Conservation (phyloP, 106 monocot genomes). For the Hemerocallis citrina region DNA sequence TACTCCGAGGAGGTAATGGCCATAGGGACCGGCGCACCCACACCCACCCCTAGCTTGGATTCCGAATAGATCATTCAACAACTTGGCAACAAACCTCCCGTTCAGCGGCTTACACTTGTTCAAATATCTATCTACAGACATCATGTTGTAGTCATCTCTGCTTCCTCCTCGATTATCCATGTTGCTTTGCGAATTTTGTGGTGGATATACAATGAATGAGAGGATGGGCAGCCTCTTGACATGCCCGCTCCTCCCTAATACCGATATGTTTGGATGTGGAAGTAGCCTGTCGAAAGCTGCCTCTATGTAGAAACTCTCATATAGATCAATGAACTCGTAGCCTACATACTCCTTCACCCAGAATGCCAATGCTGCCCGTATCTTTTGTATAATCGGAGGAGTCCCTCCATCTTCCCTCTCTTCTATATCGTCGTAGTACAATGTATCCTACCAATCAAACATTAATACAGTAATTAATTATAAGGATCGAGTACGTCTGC, state of each 20-base stretch:
- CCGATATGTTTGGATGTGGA: constrained; percentile 5
- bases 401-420: constrained; percentile 51
- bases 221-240: constrained; percentile 28
- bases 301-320: constrained; percentile 12
- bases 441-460: constrained; percentile 21
- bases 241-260: constrained; percentile 23
- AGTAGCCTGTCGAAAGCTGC: constrained; percentile 14
- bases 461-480: not conserved
- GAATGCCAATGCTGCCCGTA: constrained; percentile 31
- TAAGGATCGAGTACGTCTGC: too few relatives aligned
- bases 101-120: constrained; percentile 23
- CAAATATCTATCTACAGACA: not conserved
- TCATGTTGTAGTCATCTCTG: not conserved
- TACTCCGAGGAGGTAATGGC: constrained; percentile 26
- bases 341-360: constrained; percentile 35
- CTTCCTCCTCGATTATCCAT: not conserved
- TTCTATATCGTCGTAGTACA: constrained; percentile 34
- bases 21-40: constrained; percentile 41
- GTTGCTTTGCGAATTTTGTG: not conserved
- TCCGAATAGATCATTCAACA: constrained; percentile 45
- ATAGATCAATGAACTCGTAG: constrained; percentile 7
- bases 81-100: constrained; percentile 37
- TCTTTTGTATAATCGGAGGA: constrained; percentile 37
- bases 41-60: constrained; percentile 48
- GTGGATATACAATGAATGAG: constrained; percentile 35